Conservation (phyloP, 176 grass and related monocot genomes). For the Musa schizocarpa region DNA sequence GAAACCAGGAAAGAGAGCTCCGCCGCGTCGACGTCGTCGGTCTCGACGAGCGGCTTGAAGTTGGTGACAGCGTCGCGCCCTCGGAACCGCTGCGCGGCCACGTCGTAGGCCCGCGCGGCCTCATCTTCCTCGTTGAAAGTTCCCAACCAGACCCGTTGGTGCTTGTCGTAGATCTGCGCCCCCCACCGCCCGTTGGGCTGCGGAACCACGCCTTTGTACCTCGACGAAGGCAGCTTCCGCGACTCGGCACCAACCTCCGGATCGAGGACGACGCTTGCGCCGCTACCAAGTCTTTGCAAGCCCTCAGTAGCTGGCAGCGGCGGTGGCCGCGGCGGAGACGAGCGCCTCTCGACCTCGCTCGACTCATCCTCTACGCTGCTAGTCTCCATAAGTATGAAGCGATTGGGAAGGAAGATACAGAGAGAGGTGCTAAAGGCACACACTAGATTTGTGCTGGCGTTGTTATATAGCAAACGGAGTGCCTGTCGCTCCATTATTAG, state of each 20-base stretch:
- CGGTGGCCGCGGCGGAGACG: background rate
- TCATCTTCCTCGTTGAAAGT: slow-evolving; percentile 10
- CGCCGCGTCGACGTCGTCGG: background rate
- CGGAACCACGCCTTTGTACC: slow-evolving; percentile 18
- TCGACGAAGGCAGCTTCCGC: slow-evolving; percentile 9
- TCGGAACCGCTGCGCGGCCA: slow-evolving; percentile 17
- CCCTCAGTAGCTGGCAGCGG: background rate
- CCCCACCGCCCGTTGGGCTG: slow-evolving; percentile 26
- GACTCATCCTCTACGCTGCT: too few relatives aligned
- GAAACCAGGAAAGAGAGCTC: slow-evolving; percentile 4
- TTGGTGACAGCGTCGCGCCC: slow-evolving; percentile 20
- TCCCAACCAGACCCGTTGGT: slow-evolving; percentile 15
- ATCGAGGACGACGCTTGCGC: background rate
- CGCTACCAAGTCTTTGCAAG: background rate
- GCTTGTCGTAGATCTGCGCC: slow-evolving; percentile 22
- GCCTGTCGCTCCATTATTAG: background rate
- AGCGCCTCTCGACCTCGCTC: too few relatives aligned
- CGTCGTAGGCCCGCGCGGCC: slow-evolving; percentile 12
- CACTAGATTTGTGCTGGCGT: background rate
- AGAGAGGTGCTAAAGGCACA: background rate
- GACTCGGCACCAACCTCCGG: background rate
- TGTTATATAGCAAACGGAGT: background rate
- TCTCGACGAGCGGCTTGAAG: background rate
- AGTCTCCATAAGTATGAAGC: background rate
- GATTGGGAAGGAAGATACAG: background rate